phyloP scores from a whole-genome alignment of 2,329 filamentous ascomycete genomes.

The Beauveria asiatica region DNA sequence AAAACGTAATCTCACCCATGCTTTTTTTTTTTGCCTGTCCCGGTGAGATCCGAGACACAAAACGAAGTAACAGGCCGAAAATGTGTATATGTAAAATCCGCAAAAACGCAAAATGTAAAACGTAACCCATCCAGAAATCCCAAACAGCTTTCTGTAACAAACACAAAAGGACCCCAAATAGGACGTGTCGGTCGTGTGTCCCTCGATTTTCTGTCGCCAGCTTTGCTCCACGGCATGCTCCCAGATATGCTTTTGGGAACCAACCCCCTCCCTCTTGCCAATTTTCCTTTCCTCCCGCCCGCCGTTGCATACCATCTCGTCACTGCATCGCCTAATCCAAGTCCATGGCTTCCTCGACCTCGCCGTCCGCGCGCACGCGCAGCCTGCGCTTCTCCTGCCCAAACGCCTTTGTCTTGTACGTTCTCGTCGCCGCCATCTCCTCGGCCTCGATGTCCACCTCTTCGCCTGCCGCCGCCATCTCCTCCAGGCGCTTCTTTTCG shows the following conservation, averaged over 20 bases:
- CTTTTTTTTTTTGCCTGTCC: neutral
- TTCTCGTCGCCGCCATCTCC: conserved; percentile 20
- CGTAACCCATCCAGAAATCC: conserved; percentile 6
- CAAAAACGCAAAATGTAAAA: neutral
- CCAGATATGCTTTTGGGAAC: neutral
- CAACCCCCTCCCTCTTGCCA: neutral
- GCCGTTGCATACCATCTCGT: neutral
- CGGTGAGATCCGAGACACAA: neutral
- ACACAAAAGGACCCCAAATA: neutral
- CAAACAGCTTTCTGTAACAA: conserved; percentile 4
- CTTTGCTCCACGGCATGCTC: conserved; percentile 2
- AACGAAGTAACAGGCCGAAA: neutral
- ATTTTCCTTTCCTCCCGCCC: neutral
- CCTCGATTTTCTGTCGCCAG: neutral
- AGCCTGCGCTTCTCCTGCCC: conserved; percentile 34
- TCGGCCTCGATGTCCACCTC: conserved; percentile 36
- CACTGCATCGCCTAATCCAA: conserved; percentile 10
- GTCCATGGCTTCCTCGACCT: conserved; percentile 20
- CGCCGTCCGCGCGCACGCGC: conserved; percentile 29
- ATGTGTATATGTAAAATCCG: neutral
- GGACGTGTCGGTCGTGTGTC: neutral
- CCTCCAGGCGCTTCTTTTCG: conserved; percentile 51
- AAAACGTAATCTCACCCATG: conserved; percentile 3
- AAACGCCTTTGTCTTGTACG: conserved; percentile 30
- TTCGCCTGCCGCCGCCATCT: conserved; percentile 44